Conservation (phyloP, 768 basidiomycete species). For the Agrocybe pediades region DNA sequence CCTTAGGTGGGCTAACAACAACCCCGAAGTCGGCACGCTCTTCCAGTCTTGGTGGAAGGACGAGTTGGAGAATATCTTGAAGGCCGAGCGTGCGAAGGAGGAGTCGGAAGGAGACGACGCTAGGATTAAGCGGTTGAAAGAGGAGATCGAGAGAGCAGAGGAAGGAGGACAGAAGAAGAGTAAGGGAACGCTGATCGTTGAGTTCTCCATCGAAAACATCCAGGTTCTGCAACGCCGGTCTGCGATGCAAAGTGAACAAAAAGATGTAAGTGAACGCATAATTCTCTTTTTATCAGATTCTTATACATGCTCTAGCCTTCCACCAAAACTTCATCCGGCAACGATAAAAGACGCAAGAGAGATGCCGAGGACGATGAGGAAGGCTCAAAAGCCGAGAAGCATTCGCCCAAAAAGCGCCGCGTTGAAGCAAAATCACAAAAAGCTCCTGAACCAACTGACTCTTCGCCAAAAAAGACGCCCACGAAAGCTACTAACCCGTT, state of each 20-base stretch:
- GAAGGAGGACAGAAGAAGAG: conserved; percentile 40
- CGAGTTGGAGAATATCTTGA: conserved; percentile 63
- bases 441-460: conserved; percentile 5
- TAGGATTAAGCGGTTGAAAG: conserved; percentile 57
- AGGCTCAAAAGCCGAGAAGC: conserved; percentile 10
- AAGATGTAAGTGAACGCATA: conserved; percentile 24
- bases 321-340: conserved; percentile 1
- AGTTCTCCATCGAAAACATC: conserved; percentile 95
- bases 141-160: conserved; percentile 41
- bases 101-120: conserved; percentile 57
- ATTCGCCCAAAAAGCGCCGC: conserved; percentile 19
- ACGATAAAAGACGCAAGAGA: conserved; percentile 16
- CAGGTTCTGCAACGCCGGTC: conserved; percentile 83
- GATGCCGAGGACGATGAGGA: conserved; percentile 12
- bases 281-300: background rate
- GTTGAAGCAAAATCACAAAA: conserved; percentile 9
- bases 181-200: conserved; percentile 71
- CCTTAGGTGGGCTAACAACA: conserved; percentile 94
- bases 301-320: background rate
- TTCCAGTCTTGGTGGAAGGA: conserved; percentile 93
- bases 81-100: conserved; percentile 61
- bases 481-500: conserved; percentile 37
- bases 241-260: conserved; percentile 39
- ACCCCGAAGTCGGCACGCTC: conserved; percentile 61
- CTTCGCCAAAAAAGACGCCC: background rate